phyloP scores from a whole-genome alignment of 2,329 filamentous ascomycete genomes.

The Diaporthe nobilis region DNA sequence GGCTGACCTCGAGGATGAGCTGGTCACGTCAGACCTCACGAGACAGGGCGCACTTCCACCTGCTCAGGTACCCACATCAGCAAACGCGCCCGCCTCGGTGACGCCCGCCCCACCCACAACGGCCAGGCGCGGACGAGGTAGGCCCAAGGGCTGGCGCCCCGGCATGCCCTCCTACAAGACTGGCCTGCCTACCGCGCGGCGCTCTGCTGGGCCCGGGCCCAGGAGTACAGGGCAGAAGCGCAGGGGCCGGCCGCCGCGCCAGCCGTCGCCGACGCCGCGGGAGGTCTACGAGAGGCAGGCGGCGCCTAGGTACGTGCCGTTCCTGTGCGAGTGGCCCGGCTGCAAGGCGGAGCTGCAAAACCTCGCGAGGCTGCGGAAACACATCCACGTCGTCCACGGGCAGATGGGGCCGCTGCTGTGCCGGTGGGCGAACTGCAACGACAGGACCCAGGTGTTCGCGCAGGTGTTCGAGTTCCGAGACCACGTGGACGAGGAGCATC shows the following conservation, averaged over 20 bases:
- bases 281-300: slow-evolving; percentile 49
- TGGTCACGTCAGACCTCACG: slow-evolving; percentile 1
- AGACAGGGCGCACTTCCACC: neutral
- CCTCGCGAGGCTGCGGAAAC: slow-evolving; percentile 69
- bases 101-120: slow-evolving; percentile 7
- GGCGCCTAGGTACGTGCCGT: slow-evolving; percentile 60
- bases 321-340: slow-evolving; percentile 71
- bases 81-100: neutral
- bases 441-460: slow-evolving; percentile 40
- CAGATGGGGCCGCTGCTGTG: slow-evolving; percentile 47
- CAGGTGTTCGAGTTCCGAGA: slow-evolving; percentile 54
- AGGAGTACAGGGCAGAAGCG: slow-evolving; percentile 41
- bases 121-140: slow-evolving; percentile 37
- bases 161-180: slow-evolving; percentile 41
- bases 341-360: slow-evolving; percentile 75
- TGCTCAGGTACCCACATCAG: neutral
- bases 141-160: slow-evolving; percentile 42
- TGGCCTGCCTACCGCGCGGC: neutral
- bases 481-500: slow-evolving; percentile 69
- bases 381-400: slow-evolving; percentile 67
- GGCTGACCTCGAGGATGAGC: slow-evolving; percentile 29
- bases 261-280: slow-evolving; percentile 41
- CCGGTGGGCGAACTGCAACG: slow-evolving; percentile 59
- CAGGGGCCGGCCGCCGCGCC: slow-evolving; percentile 48
- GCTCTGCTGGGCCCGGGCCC: neutral